Evolutionary conservation across 768 basidiomycete species (phyloP).

Genomic region (Coprinopsis strossmayeri): DNA sequence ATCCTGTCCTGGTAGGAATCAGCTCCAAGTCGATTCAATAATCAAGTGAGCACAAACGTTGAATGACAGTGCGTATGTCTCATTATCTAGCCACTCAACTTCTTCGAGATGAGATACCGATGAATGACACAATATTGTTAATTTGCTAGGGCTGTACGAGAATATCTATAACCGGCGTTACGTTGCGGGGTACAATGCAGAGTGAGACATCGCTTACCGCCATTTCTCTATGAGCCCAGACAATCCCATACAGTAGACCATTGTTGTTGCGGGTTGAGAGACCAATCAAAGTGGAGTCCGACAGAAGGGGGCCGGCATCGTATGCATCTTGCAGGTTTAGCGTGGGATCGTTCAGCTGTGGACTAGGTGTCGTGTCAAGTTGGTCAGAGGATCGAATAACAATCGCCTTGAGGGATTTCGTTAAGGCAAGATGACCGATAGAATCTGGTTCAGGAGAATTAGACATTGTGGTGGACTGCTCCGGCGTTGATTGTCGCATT

Average conservation of each 20-base stretch:
- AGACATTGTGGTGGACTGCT: slow-evolving; percentile 15
- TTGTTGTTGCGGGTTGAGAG: slow-evolving; percentile 18
- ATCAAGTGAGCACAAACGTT: slow-evolving; percentile 21
- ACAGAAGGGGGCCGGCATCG: slow-evolving; percentile 18
- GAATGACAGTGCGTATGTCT: slow-evolving; percentile 32
- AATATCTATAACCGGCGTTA: slow-evolving; percentile 25
- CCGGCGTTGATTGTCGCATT: slow-evolving; percentile 14
- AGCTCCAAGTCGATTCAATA: slow-evolving; percentile 1
- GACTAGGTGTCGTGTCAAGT: slow-evolving; percentile 12
- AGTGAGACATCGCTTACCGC: slow-evolving; percentile 23
- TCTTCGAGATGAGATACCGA: slow-evolving; percentile 22
- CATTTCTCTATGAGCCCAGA: slow-evolving; percentile 41
- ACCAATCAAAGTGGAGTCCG: slow-evolving; percentile 16
- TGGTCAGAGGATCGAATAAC: slow-evolving; percentile 45
- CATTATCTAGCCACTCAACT: slow-evolving; percentile 32
- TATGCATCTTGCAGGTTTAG: slow-evolving; percentile 16
- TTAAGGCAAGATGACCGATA: slow-evolving; percentile 35
- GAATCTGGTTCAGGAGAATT: slow-evolving; percentile 22
- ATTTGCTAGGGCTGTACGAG: slow-evolving; percentile 23
- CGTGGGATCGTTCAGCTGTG: not conserved
- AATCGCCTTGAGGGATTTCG: slow-evolving; percentile 59
- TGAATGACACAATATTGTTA: slow-evolving; percentile 24
- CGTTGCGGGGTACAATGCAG: not conserved
- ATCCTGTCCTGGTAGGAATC: slow-evolving; percentile 28
- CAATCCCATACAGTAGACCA: slow-evolving; percentile 30